Percentiles rank a stretch among this genome's conserved stretches.
Evolutionary conservation across 75 land plant species (phyloP).

Genomic region (Pseudotsuga menziesii): DNA sequence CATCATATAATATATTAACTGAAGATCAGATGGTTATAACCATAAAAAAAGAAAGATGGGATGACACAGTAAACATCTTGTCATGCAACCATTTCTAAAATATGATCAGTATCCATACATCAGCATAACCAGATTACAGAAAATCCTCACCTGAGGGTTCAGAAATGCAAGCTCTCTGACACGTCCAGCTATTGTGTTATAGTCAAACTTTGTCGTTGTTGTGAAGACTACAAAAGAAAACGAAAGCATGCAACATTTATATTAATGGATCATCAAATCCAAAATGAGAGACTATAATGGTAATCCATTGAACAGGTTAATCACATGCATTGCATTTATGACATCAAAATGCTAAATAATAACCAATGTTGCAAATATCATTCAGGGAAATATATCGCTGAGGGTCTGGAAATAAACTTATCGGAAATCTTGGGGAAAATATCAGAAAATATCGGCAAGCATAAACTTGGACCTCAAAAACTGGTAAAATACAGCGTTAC

Average conservation of each 20-base stretch:
- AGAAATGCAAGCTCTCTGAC: conserved; percentile 92
- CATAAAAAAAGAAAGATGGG: not conserved
- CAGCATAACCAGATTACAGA: not conserved
- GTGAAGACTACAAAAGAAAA: conserved; percentile 68
- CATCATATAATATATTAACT: not conserved
- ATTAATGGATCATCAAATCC: not conserved
- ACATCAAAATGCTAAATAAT: no score
- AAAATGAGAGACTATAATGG: no score
- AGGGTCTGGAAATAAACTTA: no score
- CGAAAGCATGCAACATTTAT: not conserved
- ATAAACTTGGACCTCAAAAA: no score
- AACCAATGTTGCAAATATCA: no score
- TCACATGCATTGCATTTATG: no score
- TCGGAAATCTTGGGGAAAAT: no score
- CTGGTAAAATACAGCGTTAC: no score
- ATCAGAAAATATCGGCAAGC: no score
- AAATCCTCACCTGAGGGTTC: conserved; percentile 77
- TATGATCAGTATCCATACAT: not conserved
- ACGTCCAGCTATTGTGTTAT: conserved; percentile 81
- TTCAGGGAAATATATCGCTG: no score
- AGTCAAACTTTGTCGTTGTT: conserved; percentile 72
- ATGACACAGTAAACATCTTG: not conserved
- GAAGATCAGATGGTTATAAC: not conserved
- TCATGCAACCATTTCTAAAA: not conserved
- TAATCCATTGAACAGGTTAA: no score